Evolutionary conservation across 2,329 filamentous ascomycete genomes (phyloP).

Genomic region (Fusarium heterosporum): DNA sequence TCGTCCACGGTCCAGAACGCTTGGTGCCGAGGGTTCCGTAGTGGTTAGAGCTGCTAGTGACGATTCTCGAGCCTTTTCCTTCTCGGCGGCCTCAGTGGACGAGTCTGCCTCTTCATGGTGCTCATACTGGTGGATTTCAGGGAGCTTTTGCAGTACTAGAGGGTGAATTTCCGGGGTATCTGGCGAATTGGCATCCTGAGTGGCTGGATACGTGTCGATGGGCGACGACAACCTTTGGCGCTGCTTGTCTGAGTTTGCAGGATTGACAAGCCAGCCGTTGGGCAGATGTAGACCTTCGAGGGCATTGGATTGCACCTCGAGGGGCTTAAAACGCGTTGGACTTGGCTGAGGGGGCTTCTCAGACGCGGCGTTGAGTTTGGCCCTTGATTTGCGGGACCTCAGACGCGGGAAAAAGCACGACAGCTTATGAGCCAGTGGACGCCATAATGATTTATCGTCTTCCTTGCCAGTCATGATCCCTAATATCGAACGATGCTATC

Average conservation of each 20-base stretch:
- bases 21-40: not conserved
- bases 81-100: slow-evolving; percentile 5
- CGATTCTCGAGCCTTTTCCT: slow-evolving; percentile 6
- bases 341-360: not conserved
- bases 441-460: slow-evolving; percentile 26
- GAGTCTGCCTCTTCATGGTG: not conserved
- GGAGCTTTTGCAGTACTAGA: slow-evolving; percentile 8
- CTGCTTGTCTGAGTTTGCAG: slow-evolving; percentile 5
- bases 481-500: not conserved
- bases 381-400: slow-evolving; percentile 13
- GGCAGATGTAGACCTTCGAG: slow-evolving; percentile 18
- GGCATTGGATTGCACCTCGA: slow-evolving; percentile 24
- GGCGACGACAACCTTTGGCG: not conserved
- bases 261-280: slow-evolving; percentile 23
- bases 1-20: slow-evolving; percentile 23
- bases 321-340: slow-evolving; percentile 11
- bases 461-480: slow-evolving; percentile 24
- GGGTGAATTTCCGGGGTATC: not conserved
- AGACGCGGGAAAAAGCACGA: slow-evolving; percentile 15
- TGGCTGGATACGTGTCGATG: not conserved
- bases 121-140: not conserved
- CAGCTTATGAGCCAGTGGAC: slow-evolving; percentile 25
- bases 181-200: not conserved
- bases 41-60: slow-evolving; percentile 2
- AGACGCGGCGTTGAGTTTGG: slow-evolving; percentile 1